Evolutionary conservation across 805 yeast species (phyloP).

Genomic region (Hanseniaspora occidentalis): DNA sequence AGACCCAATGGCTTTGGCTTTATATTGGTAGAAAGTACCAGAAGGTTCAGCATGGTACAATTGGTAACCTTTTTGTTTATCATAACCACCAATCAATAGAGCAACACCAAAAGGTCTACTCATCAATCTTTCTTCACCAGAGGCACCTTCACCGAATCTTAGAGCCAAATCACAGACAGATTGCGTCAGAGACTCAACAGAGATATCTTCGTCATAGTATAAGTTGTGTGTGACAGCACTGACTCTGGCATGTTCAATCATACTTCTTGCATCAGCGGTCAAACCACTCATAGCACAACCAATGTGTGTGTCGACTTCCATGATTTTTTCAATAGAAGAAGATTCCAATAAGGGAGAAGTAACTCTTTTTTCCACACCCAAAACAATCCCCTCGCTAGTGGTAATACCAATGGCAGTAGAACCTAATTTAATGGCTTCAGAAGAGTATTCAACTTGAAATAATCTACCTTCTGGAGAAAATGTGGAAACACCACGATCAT

Average conservation of each 20-base stretch:
- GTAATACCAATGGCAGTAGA: conserved; percentile 96
- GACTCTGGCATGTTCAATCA: conserved; percentile 97
- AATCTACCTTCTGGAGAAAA: conserved; percentile 98
- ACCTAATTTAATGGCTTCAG: conserved; percentile 84
- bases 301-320: conserved; percentile 85
- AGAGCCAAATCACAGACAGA: conserved; percentile 94
- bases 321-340: conserved; percentile 88
- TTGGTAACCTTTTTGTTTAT: conserved; percentile 89
- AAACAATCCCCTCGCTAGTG: conserved; percentile 88
- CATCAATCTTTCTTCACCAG: conserved; percentile 85
- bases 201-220: conserved; percentile 84
- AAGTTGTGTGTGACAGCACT: conserved; percentile 76
- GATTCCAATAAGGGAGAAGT: conserved; percentile 86
- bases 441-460: conserved; percentile 94
- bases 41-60: conserved; percentile 98
- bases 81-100: conserved; percentile 85
- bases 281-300: conserved; percentile 99
- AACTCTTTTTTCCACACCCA: conserved; percentile 95
- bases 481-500: conserved; percentile 97
- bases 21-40: conserved; percentile 94
- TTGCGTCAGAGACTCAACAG: conserved; percentile 89
- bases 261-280: conserved; percentile 96
- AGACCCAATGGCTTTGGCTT: conserved; percentile 97
- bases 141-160: conserved; percentile 94
- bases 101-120: conserved; percentile 99